phyloP scores from a whole-genome alignment of 2,329 filamentous ascomycete species.

The Penicillium olsonii region DNA sequence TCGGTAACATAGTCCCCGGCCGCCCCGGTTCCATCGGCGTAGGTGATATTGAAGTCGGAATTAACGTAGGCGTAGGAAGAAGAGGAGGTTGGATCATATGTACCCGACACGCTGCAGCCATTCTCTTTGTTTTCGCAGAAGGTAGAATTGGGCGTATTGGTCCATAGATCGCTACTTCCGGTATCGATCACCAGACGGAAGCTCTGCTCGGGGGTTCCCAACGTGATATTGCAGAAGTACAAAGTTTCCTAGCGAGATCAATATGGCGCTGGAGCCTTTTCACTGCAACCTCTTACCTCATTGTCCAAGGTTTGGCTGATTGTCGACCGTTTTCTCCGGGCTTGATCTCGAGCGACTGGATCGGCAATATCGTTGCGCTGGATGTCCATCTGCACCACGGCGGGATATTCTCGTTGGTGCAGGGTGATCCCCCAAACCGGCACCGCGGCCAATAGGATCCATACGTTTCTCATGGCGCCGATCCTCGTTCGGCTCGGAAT shows the following conservation, averaged over 20 bases:
- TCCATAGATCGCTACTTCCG: slow-evolving; percentile 65
- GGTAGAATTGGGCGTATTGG: slow-evolving; percentile 53
- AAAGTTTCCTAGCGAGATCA: slow-evolving; percentile 48
- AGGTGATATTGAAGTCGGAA: slow-evolving; percentile 81
- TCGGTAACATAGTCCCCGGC: slow-evolving; percentile 80
- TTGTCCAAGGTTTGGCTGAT: slow-evolving; percentile 56
- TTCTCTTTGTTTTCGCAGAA: slow-evolving; percentile 46
- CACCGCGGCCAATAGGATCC: slow-evolving; percentile 18
- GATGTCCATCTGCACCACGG: slow-evolving; percentile 54
- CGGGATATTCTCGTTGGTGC: slow-evolving; percentile 39
- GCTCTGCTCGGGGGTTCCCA: slow-evolving; percentile 60
- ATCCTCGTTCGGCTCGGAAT: slow-evolving; percentile 2
- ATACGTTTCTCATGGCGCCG: slow-evolving; percentile 23
- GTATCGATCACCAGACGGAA: slow-evolving; percentile 63
- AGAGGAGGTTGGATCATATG: slow-evolving; percentile 60
- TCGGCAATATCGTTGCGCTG: slow-evolving; percentile 50
- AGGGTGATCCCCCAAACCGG: slow-evolving; percentile 30
- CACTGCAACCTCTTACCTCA: slow-evolving; percentile 39
- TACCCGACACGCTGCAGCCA: slow-evolving; percentile 52
- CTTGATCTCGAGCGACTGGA: slow-evolving; percentile 49
- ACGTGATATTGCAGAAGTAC: slow-evolving; percentile 59
- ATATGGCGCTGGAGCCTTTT: not conserved
- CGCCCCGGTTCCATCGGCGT: slow-evolving; percentile 78
- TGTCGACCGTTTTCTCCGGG: slow-evolving; percentile 43
- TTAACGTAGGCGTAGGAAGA: slow-evolving; percentile 75